phyloP scores from a whole-genome alignment of 2,329 filamentous ascomycete genomes.

The Dendrostoma leiphaemia region DNA sequence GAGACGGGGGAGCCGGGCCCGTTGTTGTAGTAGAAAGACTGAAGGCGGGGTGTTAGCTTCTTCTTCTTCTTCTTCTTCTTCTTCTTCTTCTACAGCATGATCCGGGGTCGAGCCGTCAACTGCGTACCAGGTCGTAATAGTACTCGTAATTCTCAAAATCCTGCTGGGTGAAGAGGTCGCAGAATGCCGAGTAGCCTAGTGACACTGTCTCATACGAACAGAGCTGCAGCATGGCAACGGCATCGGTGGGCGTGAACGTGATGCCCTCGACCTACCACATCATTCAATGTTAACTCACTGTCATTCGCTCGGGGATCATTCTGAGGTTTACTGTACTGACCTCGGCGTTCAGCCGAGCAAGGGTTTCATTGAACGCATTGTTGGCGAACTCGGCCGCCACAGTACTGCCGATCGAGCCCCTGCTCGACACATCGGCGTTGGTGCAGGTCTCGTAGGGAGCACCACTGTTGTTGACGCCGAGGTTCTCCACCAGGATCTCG shows the following conservation, averaged over 20 bases:
- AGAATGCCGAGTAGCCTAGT: constrained; percentile 42
- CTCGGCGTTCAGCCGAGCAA: constrained; percentile 28
- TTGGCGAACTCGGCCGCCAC: constrained; percentile 24
- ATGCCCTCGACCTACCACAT: constrained; percentile 28
- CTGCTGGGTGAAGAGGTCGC: constrained; percentile 37
- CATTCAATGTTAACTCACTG: too few species aligned
- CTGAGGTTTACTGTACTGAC: too few species aligned
- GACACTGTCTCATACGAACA: constrained; percentile 34
- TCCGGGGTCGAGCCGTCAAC: too few species aligned
- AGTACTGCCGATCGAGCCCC: constrained; percentile 26
- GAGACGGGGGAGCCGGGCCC: constrained; percentile 32
- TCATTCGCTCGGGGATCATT: too few species aligned
- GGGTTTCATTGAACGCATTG: constrained; percentile 28
- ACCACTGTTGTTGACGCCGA: constrained; percentile 29
- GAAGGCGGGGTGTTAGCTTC: constrained; percentile 19
- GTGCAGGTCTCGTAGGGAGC: constrained; percentile 28
- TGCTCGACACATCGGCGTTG: constrained; percentile 24
- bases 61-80: too few species aligned
- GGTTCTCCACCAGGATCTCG: constrained; percentile 31
- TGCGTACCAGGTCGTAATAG: constrained; percentile 36
- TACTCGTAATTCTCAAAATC: constrained; percentile 44
- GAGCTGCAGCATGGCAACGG: constrained; percentile 37
- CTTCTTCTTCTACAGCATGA: too few species aligned
- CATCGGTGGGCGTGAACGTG: constrained; percentile 32
- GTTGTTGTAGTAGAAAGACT: constrained; percentile 30